A percentile compares a stretch with the other conserved stretches of the same genome.
phyloP scores from a whole-genome alignment of 225 moss, liverwort and hornwort species.

The Rhytidiadelphus loreus region DNA sequence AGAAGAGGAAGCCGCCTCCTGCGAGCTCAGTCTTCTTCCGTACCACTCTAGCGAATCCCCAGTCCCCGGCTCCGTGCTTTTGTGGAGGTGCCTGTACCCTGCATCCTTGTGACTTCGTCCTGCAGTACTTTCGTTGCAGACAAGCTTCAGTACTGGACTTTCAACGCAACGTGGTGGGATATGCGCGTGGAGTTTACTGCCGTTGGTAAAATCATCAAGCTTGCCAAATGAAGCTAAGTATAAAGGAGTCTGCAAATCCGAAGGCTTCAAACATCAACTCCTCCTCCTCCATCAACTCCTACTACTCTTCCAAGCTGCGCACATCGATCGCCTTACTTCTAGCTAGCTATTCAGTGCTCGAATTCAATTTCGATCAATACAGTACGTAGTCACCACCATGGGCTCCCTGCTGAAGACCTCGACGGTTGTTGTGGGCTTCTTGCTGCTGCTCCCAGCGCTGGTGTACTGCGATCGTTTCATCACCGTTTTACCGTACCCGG shows the following conservation, averaged over 20 bases:
- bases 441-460: neutral
- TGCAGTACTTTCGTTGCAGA: neutral
- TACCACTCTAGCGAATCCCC: too few species aligned
- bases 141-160: neutral
- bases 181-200: too few species aligned
- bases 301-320: neutral
- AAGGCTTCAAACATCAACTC: neutral
- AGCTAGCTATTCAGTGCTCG: neutral
- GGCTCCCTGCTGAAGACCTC: neutral
- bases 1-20: too few species aligned
- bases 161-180: neutral
- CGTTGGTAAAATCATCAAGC: too few species aligned
- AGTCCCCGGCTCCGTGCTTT: too few species aligned
- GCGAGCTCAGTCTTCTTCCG: too few species aligned
- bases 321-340: neutral
- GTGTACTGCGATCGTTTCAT: neutral
- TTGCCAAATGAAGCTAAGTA: neutral
- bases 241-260: neutral
- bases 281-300: too few species aligned
- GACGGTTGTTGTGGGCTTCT: neutral
- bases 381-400: neutral
- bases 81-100: neutral
- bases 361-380: neutral
- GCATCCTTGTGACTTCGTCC: neutral
- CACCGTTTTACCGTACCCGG: neutral